Conservation (phyloP, 2,329 filamentous ascomycete genomes). For the Sphaerulina vaccinii region DNA sequence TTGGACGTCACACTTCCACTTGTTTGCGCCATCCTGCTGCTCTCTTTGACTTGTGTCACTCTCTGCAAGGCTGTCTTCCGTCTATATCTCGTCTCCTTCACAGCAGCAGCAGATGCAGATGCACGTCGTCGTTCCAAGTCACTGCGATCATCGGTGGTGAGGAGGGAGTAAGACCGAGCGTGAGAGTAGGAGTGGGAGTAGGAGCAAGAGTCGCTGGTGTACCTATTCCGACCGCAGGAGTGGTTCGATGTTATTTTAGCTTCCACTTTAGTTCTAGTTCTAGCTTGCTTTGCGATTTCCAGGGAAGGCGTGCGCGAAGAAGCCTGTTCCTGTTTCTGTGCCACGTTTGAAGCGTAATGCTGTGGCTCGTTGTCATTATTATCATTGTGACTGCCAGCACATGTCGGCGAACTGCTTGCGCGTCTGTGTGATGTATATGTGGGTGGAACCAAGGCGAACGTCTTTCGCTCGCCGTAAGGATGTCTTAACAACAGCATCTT, state of each 20-base stretch:
- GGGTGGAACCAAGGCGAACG: slow-evolving; percentile 6
- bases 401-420: slow-evolving; percentile 1
- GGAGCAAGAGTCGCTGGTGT: background rate
- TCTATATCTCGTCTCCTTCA: background rate
- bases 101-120: background rate
- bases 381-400: slow-evolving; percentile 2
- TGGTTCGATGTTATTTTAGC: slow-evolving; percentile 7
- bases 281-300: too few species aligned
- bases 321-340: too few species aligned
- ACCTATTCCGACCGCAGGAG: background rate
- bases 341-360: background rate
- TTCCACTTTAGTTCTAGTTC: too few species aligned
- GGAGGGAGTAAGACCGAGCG: background rate
- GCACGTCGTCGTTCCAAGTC: background rate
- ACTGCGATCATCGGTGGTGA: background rate
- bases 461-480: slow-evolving; percentile 12
- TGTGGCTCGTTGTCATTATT: background rate
- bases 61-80: slow-evolving; percentile 2
- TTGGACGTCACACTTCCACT: background rate
- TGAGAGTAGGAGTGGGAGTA: background rate
- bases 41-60: background rate
- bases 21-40: slow-evolving; percentile 2
- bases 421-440: too few species aligned
- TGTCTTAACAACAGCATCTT: slow-evolving; percentile 11
- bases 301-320: background rate